Evolutionary conservation across 345 rosid genomes (phyloP).

Genomic region (Eutrema japonicum): DNA sequence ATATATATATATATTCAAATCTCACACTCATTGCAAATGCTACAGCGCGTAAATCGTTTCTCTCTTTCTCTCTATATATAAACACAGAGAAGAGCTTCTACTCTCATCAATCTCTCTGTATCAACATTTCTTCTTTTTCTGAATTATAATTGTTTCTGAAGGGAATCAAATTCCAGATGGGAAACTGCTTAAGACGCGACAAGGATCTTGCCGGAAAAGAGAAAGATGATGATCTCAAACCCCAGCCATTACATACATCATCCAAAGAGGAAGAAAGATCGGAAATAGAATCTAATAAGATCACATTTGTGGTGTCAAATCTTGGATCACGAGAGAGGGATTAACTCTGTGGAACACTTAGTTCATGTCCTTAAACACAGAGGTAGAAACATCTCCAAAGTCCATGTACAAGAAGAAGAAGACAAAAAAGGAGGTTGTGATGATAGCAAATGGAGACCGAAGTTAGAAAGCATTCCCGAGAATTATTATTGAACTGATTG

Average conservation of each 20-base stretch:
- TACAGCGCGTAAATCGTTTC: background rate
- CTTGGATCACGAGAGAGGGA: constrained; percentile 33
- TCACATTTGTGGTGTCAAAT: constrained; percentile 57
- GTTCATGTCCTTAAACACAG: constrained; percentile 47
- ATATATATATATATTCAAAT: background rate
- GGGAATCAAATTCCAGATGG: background rate
- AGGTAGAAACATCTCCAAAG: constrained; percentile 4
- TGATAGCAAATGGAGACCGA: constrained; percentile 50
- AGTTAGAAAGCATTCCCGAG: constrained; percentile 62
- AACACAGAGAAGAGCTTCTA: background rate
- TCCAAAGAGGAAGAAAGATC: background rate
- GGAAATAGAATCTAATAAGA: constrained; percentile 31
- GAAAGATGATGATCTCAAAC: background rate
- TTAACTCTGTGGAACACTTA: constrained; percentile 48
- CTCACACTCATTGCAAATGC: background rate
- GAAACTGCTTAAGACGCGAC: background rate
- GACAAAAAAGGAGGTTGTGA: background rate
- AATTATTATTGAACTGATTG: constrained; percentile 27
- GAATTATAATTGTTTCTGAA: background rate
- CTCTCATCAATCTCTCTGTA: background rate
- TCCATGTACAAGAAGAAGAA: background rate
- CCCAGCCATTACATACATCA: no score
- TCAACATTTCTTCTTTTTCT: background rate
- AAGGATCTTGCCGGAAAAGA: background rate
- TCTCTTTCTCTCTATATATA: background rate